Evolutionary conservation across 2,329 filamentous ascomycete genomes (phyloP).

Genomic region (Colletotrichum sp.): DNA sequence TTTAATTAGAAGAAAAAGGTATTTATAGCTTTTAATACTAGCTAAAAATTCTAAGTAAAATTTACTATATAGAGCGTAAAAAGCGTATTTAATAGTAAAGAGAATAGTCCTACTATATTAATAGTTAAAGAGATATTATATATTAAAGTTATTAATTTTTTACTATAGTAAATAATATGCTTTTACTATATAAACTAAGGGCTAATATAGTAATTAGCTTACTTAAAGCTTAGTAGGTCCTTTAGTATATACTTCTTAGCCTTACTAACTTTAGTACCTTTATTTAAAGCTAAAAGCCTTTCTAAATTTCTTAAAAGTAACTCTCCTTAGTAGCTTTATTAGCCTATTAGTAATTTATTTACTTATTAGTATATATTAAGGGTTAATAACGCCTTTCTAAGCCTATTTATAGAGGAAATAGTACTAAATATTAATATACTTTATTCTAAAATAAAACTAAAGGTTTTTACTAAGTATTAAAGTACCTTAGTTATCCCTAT

Average conservation of each 20-base stretch:
- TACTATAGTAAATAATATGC: too few species aligned
- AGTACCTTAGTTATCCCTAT: background rate
- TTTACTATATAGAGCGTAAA: too few species aligned
- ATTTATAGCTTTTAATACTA: too few species aligned
- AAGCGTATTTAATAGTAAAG: too few species aligned
- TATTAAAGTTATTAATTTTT: too few species aligned
- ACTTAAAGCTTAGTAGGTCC: background rate
- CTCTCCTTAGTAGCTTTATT: background rate
- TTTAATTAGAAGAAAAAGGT: too few species aligned
- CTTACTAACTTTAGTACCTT: background rate
- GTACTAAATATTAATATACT: background rate
- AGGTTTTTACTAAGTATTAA: background rate
- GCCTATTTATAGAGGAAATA: background rate
- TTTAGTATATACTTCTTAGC: background rate
- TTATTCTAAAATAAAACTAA: background rate
- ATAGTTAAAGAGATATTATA: too few species aligned
- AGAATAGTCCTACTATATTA: too few species aligned
- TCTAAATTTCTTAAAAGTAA: background rate
- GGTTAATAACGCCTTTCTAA: background rate
- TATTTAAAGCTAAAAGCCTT: background rate
- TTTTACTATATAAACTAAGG: too few species aligned
- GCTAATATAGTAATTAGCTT: background rate
- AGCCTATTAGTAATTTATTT: background rate
- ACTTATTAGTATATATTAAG: background rate
- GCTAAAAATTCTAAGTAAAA: too few species aligned